Base-by-base conservation (phyloP, 2,329 filamentous ascomycete species). In the Moelleriella libera region DNA sequence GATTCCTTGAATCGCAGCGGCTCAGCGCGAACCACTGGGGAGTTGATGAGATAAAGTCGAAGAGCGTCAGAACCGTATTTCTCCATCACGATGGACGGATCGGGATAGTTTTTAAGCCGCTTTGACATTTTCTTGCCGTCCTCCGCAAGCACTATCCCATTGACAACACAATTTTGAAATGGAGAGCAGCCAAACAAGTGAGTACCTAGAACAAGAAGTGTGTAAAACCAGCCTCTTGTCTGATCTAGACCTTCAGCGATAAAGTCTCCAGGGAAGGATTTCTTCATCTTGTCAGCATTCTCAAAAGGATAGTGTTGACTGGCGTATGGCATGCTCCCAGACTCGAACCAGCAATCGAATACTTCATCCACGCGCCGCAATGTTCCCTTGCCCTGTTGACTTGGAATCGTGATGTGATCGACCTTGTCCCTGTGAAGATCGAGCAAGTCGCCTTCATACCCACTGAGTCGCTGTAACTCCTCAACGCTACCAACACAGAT, bases 41-140 rank as follows among this genome's bases (percentile, higher is more conserved):
- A 96, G 67, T 95, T 96, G 68, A 96, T 96, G 59, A 97, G 75
- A 61, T 96, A 96, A n/a, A 97, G 74, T 48, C 90, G 83, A 45
- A 97, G 77, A 31, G 90, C 88, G 67, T 97, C 90, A 2, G 88
- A 89, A 21, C 90, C 90, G 61, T 94, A 94, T 59, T 84, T 84
- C 49, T 84, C 69, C 75, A 96, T 92, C 54, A 97, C 79, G 46
- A 88, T 69, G 48, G 71, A 71, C 9, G 90, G 90, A 58, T 95
- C 88, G 0, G 90, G 90, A 64, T 95, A 97, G 66, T 97, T 97
- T 70, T 96, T 94, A 49, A 95, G 72, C 47, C 90, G 80, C 68
- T 97, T 97, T 6, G 88, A 95, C 90, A 97, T 97, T 73, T 97
- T 97, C 73, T 95, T 96, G 48, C 90, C 90, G 59, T 95, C 88